Evolutionary conservation across 257 asterid genomes (phyloP).

Genomic region (Ajuga chamaepitys): DNA sequence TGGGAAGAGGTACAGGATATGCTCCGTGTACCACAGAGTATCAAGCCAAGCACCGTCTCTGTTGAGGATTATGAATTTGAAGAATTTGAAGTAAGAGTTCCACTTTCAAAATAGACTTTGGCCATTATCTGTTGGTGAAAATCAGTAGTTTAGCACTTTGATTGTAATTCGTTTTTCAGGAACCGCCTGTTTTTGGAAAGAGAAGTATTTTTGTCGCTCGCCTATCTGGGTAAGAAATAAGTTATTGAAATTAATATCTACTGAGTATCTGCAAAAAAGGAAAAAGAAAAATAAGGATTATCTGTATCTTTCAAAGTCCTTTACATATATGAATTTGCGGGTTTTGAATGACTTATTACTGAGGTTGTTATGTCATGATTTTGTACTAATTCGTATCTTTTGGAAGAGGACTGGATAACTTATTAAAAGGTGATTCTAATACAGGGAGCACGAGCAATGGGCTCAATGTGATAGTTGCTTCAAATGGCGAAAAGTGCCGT

Average conservation of each 20-base stretch:
- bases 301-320: no score
- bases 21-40: conserved; percentile 68
- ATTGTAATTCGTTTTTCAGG: conserved; percentile 41
- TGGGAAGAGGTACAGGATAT: conserved; percentile 96
- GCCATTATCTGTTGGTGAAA: conserved; percentile 2
- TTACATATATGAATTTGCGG: no score
- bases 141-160: conserved; percentile 12
- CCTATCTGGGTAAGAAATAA: conserved; percentile 68
- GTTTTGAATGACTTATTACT: no score
- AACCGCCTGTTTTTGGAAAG: conserved; percentile 90
- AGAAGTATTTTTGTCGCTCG: conserved; percentile 64
- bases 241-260: background rate
- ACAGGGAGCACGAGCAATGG: conserved; percentile 94
- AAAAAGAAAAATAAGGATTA: no score
- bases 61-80: conserved; percentile 83
- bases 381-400: background rate
- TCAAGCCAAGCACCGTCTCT: conserved; percentile 51
- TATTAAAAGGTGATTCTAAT: background rate
- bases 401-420: background rate
- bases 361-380: background rate
- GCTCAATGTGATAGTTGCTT: conserved; percentile 83
- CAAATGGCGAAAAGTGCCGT: conserved; percentile 75
- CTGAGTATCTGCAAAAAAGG: no score
- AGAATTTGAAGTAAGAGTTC: conserved; percentile 64
- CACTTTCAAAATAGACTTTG: background rate